These are phyloP conservation scores for Nigrospora oryzae DNA, from an alignment of 2,329 filamentous ascomycete genomes.

Conservation along the genomic window DNA sequence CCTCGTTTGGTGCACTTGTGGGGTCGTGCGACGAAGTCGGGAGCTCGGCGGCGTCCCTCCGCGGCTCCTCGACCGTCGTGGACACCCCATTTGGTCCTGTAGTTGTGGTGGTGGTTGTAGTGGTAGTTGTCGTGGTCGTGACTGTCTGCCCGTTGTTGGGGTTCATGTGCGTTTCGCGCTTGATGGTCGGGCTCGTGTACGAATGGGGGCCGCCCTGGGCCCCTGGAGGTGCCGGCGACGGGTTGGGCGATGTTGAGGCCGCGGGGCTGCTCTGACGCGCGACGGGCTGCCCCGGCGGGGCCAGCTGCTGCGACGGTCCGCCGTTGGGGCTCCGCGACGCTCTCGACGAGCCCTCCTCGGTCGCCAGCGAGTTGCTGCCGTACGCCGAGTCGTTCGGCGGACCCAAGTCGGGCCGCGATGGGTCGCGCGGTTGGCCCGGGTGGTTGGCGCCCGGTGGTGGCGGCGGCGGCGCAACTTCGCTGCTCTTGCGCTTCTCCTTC, in stretches of 20 bases:
- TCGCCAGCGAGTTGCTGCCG: slow-evolving; percentile 1
- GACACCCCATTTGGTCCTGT: slow-evolving; percentile 4
- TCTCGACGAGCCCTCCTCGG: slow-evolving; percentile 1
- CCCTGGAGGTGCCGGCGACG: background rate
- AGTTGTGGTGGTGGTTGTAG: slow-evolving; percentile 8
- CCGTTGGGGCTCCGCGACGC: slow-evolving; percentile 3
- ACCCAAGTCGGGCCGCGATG: background rate
- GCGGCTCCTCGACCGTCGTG: slow-evolving; percentile 1
- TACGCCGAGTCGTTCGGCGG: slow-evolving; percentile 2
- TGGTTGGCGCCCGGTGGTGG: background rate
- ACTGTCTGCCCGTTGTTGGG: slow-evolving; percentile 6
- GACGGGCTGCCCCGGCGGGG: background rate
- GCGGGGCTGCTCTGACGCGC: background rate
- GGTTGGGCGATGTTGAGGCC: background rate
- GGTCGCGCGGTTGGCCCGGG: background rate
- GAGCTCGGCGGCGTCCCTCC: background rate
- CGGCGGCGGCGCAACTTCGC: background rate
- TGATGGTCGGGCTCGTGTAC: slow-evolving; percentile 6
- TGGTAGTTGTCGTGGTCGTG: slow-evolving; percentile 9
- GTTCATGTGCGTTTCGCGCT: slow-evolving; percentile 6
- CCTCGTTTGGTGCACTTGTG: too few species aligned
- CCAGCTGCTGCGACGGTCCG: background rate
- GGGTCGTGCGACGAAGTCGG: background rate
- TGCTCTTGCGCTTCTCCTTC: background rate
- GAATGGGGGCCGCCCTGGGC: slow-evolving; percentile 3